Conservation (phyloP, 257 asterid genomes). For the Hygrophila difformis region DNA sequence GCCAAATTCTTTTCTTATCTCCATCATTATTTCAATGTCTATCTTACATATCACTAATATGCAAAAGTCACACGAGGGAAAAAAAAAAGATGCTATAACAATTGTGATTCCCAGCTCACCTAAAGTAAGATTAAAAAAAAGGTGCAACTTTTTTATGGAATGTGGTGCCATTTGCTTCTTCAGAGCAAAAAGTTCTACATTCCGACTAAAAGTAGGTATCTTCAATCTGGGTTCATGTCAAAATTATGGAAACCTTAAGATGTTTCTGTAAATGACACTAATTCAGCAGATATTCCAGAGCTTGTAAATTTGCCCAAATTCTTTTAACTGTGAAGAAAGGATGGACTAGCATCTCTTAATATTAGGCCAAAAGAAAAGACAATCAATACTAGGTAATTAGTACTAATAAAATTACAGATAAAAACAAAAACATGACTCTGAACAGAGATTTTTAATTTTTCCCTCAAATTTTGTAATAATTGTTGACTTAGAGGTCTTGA, state of each 20-base stretch:
- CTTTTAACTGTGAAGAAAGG: too few species aligned
- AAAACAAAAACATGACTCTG: slow-evolving; percentile 10
- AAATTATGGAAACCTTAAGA: slow-evolving; percentile 5
- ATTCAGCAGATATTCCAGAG: neutral
- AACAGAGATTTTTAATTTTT: slow-evolving; percentile 8
- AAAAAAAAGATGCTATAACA: slow-evolving; percentile 22
- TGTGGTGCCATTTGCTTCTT: slow-evolving; percentile 21
- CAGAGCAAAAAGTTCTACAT: slow-evolving; percentile 7
- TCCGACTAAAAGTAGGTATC: slow-evolving; percentile 22
- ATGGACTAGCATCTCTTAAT: too few species aligned
- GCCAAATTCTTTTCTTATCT: slow-evolving; percentile 12
- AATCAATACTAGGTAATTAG: too few species aligned
- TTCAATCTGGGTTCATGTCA: slow-evolving; percentile 13
- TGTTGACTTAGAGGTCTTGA: slow-evolving; percentile 29
- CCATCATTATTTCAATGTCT: neutral
- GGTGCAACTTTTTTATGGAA: slow-evolving; percentile 28
- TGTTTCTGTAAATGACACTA: neutral
- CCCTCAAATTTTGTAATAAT: slow-evolving; percentile 16
- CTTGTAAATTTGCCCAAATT: too few species aligned
- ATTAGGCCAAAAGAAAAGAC: too few species aligned
- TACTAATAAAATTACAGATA: neutral
- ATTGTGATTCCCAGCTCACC: slow-evolving; percentile 49
- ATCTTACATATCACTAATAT: neutral
- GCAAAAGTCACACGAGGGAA: slow-evolving; percentile 13
- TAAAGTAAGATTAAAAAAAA: slow-evolving; percentile 15